These are phyloP conservation scores for Aspergillus thermomutatus DNA, from an alignment of 2,329 filamentous ascomycete species.

Conservation along the genomic window DNA sequence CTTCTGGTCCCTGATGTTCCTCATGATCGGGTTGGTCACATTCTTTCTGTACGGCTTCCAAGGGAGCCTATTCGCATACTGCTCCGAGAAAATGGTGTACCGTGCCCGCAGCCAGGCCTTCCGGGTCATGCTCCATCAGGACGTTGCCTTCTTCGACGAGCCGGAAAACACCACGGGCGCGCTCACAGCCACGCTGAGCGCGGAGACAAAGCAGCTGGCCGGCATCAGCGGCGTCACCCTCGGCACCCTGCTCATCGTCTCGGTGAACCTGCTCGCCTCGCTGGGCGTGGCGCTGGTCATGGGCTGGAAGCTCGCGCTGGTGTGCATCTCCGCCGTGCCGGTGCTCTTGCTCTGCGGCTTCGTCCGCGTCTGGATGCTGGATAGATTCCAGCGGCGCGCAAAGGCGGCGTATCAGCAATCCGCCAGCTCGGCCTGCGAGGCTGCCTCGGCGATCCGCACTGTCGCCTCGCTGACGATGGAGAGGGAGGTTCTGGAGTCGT, in stretches of 20 bases:
- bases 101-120: constrained; percentile 83
- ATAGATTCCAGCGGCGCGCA: constrained; percentile 72
- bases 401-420: constrained; percentile 77
- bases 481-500: constrained; percentile 70
- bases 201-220: constrained; percentile 82
- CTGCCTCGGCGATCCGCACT: constrained; percentile 88
- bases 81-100: constrained; percentile 81
- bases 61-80: constrained; percentile 79
- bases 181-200: constrained; percentile 82
- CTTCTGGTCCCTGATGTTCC: constrained; percentile 87
- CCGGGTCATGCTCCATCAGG: constrained; percentile 83
- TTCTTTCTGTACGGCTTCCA: constrained; percentile 63
- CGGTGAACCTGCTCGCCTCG: constrained; percentile 73
- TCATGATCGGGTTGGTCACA: constrained; percentile 74
- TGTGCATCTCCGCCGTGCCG: constrained; percentile 77
- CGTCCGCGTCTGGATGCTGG: constrained; percentile 79
- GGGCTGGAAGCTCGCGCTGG: constrained; percentile 86
- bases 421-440: constrained; percentile 86
- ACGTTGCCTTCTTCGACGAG: constrained; percentile 85
- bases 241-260: constrained; percentile 77
- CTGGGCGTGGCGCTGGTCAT: constrained; percentile 67
- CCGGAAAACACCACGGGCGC: constrained; percentile 88
- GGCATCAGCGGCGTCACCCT: constrained; percentile 85
- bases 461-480: constrained; percentile 89
- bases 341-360: constrained; percentile 78